phyloP scores from a whole-genome alignment of 1,284 basidiomycete species.

The Vanrija sp. region DNA sequence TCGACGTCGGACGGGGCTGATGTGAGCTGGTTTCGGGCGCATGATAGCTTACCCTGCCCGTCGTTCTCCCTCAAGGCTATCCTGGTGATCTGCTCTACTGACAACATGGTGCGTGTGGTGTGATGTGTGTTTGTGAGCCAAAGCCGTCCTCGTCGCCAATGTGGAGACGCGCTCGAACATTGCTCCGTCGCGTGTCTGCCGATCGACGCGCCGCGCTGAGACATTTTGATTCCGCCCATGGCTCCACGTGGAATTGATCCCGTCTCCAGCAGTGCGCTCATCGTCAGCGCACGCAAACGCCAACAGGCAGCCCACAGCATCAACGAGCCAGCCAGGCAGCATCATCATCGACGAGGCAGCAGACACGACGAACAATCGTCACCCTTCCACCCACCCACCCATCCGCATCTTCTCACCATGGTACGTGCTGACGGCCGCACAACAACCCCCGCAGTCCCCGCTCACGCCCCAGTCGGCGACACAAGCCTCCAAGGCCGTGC shows the following conservation, averaged over 20 bases:
- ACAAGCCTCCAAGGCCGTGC: constrained; percentile 36
- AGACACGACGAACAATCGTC: neutral
- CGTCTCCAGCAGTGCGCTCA: constrained; percentile 3
- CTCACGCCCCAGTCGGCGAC: constrained; percentile 21
- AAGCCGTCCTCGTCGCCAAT: neutral
- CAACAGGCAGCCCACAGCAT: neutral
- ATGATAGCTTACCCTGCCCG: constrained; percentile 2
- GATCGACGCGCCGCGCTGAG: too few relatives aligned
- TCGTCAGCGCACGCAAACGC: neutral
- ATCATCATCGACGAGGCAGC: constrained; percentile 2
- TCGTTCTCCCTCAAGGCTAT: constrained; percentile 40
- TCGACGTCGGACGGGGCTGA: constrained; percentile 5
- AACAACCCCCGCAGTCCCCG: too few relatives aligned
- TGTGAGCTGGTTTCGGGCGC: neutral
- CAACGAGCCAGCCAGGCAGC: neutral
- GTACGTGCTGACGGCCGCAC: neutral
- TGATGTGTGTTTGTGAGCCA: neutral
- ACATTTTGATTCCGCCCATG: too few relatives aligned
- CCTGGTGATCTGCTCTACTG: constrained; percentile 28
- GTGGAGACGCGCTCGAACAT: neutral
- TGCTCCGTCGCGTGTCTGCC: neutral
- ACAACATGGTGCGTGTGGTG: constrained; percentile 18
- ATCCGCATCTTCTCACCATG: neutral
- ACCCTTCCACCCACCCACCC: neutral
- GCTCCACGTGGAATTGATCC: neutral